Evolutionary conservation across 305 asterid species (phyloP).

Genomic region (Petunia hybrid): DNA sequence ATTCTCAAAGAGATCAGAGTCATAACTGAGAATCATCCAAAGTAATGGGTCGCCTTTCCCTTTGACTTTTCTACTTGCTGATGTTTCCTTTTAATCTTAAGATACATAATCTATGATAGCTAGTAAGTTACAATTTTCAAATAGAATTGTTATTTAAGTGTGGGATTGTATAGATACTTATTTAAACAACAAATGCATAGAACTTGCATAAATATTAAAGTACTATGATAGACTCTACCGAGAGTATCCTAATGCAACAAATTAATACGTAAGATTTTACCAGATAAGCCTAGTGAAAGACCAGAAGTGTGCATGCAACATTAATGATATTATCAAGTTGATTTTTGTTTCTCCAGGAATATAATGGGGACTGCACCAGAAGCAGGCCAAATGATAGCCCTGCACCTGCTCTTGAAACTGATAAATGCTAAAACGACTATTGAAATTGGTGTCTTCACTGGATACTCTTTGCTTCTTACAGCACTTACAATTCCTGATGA

Average conservation of each 20-base stretch:
- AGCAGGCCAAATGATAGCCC: conserved; percentile 33
- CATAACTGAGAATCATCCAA: conserved; percentile 48
- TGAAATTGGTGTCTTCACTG: conserved; percentile 45
- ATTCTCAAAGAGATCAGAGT: conserved; percentile 59
- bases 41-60: conserved; percentile 32
- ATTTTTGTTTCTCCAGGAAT: conserved; percentile 17
- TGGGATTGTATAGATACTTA: too few relatives aligned
- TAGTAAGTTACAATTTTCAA: too few relatives aligned
- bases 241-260: too few relatives aligned
- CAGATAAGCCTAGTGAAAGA: too few relatives aligned
- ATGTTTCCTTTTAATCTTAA: too few relatives aligned
- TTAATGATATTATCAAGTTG: background rate
- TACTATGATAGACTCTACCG: too few relatives aligned
- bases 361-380: conserved; percentile 35
- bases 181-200: too few relatives aligned
- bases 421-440: conserved; percentile 36
- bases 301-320: background rate
- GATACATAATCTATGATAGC: too few relatives aligned
- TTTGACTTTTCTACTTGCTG: background rate
- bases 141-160: background rate
- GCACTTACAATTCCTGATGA: conserved; percentile 39
- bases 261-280: too few relatives aligned
- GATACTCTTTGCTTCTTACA: conserved; percentile 38
- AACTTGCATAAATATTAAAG: too few relatives aligned
- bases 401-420: conserved; percentile 37